Evolutionary conservation across 345 rosid genomes (phyloP).

Genomic region (Capsella bursapastoris): DNA sequence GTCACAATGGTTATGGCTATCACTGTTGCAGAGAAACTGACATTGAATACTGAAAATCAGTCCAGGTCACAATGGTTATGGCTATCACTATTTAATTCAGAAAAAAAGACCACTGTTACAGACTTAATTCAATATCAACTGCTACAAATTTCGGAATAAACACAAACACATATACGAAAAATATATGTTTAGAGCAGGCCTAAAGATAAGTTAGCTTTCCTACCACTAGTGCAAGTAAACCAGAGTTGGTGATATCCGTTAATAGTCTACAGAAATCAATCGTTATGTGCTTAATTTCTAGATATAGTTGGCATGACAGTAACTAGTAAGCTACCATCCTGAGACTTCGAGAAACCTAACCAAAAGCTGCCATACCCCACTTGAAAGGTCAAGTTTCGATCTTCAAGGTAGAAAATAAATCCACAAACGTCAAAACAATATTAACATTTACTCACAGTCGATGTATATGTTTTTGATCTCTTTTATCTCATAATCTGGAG

Average conservation of each 20-base stretch:
- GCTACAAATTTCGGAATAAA: slow-evolving; percentile 2
- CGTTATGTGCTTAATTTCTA: background rate
- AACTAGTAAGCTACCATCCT: slow-evolving; percentile 7
- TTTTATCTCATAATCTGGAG: slow-evolving; percentile 74
- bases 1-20: background rate
- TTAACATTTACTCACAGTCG: slow-evolving; percentile 72
- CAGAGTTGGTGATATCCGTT: background rate
- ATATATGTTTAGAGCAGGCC: slow-evolving; percentile 10
- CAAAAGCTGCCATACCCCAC: slow-evolving; percentile 16
- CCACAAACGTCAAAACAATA: background rate
- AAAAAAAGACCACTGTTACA: slow-evolving; percentile 12
- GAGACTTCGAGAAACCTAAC: slow-evolving; percentile 3
- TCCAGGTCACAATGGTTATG: slow-evolving; percentile 11
- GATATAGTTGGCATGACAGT: background rate
- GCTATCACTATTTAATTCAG: background rate
- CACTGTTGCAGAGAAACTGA: slow-evolving; percentile 2
- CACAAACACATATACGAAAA: slow-evolving; percentile 7
- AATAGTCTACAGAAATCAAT: background rate
- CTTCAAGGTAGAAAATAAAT: slow-evolving; percentile 13
- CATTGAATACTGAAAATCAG: slow-evolving; percentile 15
- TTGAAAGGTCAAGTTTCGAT: slow-evolving; percentile 15
- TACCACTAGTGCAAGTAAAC: slow-evolving; percentile 11
- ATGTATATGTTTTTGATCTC: slow-evolving; percentile 95
- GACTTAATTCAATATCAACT: slow-evolving; percentile 9
- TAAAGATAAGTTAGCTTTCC: slow-evolving; percentile 14